These are phyloP conservation scores for Aspergillus eucalypticola DNA, from an alignment of 2,329 filamentous ascomycete genomes.

Conservation along the genomic window DNA sequence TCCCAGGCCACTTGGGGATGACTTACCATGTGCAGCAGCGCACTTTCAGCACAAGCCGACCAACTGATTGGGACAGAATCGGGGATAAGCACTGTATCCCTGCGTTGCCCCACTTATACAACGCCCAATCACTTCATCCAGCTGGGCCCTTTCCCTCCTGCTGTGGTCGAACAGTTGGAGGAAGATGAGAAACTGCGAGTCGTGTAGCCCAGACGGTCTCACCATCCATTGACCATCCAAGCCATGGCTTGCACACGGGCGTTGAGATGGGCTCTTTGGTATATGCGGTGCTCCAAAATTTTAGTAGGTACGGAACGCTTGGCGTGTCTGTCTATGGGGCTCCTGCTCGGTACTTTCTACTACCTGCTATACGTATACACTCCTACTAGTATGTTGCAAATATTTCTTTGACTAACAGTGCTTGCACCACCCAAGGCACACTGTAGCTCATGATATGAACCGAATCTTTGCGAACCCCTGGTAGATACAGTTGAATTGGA, in stretches of 20 bases:
- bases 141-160: slow-evolving; percentile 17
- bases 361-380: no score
- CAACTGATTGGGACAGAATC: slow-evolving; percentile 19
- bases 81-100: slow-evolving; percentile 34
- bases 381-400: background rate
- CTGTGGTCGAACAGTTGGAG: slow-evolving; percentile 13
- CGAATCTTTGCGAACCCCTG: no score
- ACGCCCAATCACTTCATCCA: slow-evolving; percentile 20
- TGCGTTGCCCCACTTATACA: slow-evolving; percentile 27
- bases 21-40: slow-evolving; percentile 10
- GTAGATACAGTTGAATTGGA: background rate
- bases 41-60: slow-evolving; percentile 10
- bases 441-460: background rate
- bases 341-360: no score
- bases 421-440: background rate
- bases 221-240: background rate
- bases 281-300: background rate
- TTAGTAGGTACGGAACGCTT: no score
- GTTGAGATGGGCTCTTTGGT: background rate
- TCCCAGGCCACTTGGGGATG: background rate
- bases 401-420: background rate
- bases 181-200: slow-evolving; percentile 7
- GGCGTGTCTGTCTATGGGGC: no score
- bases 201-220: background rate
- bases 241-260: no score